Base-by-base conservation (phyloP, 2,329 filamentous ascomycete genomes). In the Mycosphaerella sp. region DNA sequence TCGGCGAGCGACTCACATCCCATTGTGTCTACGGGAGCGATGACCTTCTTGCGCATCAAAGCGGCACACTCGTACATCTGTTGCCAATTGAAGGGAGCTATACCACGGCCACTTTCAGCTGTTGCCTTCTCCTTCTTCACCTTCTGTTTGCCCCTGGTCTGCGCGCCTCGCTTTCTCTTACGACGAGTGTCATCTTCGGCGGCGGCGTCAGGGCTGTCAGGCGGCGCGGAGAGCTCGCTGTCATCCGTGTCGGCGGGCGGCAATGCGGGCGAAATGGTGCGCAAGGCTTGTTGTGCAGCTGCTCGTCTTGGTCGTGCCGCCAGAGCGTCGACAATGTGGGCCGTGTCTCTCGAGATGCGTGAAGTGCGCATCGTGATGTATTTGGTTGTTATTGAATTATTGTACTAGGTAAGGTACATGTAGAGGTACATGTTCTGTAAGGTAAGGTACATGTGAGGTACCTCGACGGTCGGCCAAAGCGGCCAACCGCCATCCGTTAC, bases 1-100 rank as follows among this genome's bases (percentile, higher is more conserved):
- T 81, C 74, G 2, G 87, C 87, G 8, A 93, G 77, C 6, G 81
- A 80, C 71, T 90, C 90, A 72, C 93, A 98, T 9, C 93, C 93
- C 91, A 97, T 96, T 0, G 92, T 97, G 70, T 98, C 93, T 9
- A 98, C 93, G 0, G 92, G 87, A 0, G 93, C 93, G 0, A 80
- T 71, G 39, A 80, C 86, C 72, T 75, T 80, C 68, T 68, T 86
- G 73, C 73, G 85, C 90, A 97, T 96, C 65, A 81, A 79, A 65
- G 85, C 85, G 43, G 95, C 86, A 0, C 82, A 74, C 34, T 78
- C 73, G 72, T 96, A 98, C 54, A 95, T 83, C 53, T 84, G 80
- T 58, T 89, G 83, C 93, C 93, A 96, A 68, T 90, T 83, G 0
- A 83, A 78, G 0, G 91, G 90, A 1, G 89, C 82, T 14, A 64